Evolutionary conservation across 352 stramenopile species (phyloP), one percentile per base, ranked within the genome.

Genomic region (Plasmopara halstedii): DNA sequence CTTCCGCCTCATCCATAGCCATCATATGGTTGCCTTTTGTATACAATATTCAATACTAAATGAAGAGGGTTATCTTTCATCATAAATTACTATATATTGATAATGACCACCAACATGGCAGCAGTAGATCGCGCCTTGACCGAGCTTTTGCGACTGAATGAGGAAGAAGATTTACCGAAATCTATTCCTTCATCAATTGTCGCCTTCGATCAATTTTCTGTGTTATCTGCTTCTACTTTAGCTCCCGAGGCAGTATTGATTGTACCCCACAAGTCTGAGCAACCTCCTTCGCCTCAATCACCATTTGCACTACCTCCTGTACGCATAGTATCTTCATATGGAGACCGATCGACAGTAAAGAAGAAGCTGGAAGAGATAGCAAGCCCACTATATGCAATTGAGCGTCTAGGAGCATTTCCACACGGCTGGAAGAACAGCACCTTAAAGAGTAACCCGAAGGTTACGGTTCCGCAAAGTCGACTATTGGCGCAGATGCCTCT

Each of bases 401-500:
- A 73, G 46, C 63, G 60, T 27, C 56, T 83, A 17, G 55, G 64
- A 3, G 9, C 51, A n/a, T 73, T 70, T 49, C 48, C 53, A 38
- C 58, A 39, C 17, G 54, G 60, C 25, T 57, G 38, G 43, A 48
- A 38, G 2, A 54, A 41, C 27, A 34, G 48, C 38, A 46, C 52
- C 25, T 35, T 56, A 7, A 26, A 44, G 21, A 26, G 2, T 42
- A 63, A 18, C 47, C 43, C 29, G 26, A 53, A 42, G 46, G 41
- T 47, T 47, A 56, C 25, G 19, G 39, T 66, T 3, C 19, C 38
- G 1, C 64, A 49, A 8, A 91, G 75, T 40, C 77, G 80, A 10
- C 45, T 87, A 7, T 50, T 90, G 45, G 62, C 76, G n/a, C 76
- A 93, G 43, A 56, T 89, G 53, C 73, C 78, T 32, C 76, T 90